These are phyloP conservation scores for Clarireedia paspali DNA, from an alignment of 2,329 filamentous ascomycete species.

Conservation along the genomic window DNA sequence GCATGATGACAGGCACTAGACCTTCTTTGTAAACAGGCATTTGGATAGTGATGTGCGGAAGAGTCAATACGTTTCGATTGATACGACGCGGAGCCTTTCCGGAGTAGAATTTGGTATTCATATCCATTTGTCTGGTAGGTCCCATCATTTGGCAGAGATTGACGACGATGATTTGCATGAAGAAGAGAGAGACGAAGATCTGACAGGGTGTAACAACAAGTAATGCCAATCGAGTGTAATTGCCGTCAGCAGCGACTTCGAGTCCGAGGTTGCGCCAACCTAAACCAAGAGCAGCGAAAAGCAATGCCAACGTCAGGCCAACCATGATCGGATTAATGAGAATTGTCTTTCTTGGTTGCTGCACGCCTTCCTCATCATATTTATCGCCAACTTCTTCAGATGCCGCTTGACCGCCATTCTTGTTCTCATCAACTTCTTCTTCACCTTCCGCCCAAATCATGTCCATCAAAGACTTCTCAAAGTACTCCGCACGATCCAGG, in stretches of 20 bases:
- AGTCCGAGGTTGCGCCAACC: slow-evolving; percentile 63
- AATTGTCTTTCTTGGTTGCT: slow-evolving; percentile 27
- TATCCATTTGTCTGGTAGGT: slow-evolving; percentile 62
- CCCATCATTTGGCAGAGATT: slow-evolving; percentile 70
- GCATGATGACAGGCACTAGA: slow-evolving; percentile 63
- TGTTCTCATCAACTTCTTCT: slow-evolving; percentile 28
- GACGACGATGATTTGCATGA: slow-evolving; percentile 69
- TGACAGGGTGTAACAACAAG: slow-evolving; percentile 61
- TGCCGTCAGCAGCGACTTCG: slow-evolving; percentile 57
- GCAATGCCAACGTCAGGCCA: slow-evolving; percentile 55
- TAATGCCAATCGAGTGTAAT: slow-evolving; percentile 56
- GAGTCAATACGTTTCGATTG: slow-evolving; percentile 30
- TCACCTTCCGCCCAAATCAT: slow-evolving; percentile 48
- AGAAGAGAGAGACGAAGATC: slow-evolving; percentile 76
- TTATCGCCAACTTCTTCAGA: slow-evolving; percentile 18
- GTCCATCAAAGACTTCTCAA: slow-evolving; percentile 47
- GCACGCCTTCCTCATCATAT: slow-evolving; percentile 16
- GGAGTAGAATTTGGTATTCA: slow-evolving; percentile 79
- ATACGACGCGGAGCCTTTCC: slow-evolving; percentile 59
- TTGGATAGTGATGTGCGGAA: slow-evolving; percentile 78
- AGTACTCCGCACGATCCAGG: slow-evolving; percentile 41
- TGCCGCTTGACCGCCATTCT: slow-evolving; percentile 13
- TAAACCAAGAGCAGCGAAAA: slow-evolving; percentile 59
- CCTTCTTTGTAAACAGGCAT: slow-evolving; percentile 87
- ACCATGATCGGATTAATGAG: slow-evolving; percentile 65